Base-by-base conservation (phyloP, 768 basidiomycete genomes). In the Boletus coccyginus region DNA sequence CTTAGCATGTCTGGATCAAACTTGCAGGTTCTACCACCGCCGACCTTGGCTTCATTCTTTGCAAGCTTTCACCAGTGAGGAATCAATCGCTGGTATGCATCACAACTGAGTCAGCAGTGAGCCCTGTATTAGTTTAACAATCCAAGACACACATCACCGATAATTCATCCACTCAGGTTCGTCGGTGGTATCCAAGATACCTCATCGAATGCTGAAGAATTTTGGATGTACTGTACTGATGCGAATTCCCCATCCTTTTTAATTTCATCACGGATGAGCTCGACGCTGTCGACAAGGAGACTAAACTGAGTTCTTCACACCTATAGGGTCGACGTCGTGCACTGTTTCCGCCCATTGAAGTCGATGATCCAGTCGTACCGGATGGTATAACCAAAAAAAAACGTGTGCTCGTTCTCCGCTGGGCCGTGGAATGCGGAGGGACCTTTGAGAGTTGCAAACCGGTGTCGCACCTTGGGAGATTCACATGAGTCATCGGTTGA, bases 41-140 rank as follows among this genome's bases (percentile, higher is more conserved):
- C 90, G 1, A 86, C 85, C 63, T 78, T 90, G 0, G 75, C 82
- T 2, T 92, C 94, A 0, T 92, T 93, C 0, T 83, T 86, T 0
- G 82, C 86, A 64, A 87, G 84, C 62, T 92, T 94, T 68, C 92
- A 95, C 63, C 81, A n/a, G n/a, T 21, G 21, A 2, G 21, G 21
- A 21, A 21, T 21, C 21, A 21, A 21, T 21, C 21, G 2, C 21
- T 21, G 21, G 21, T 1, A 21, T 21, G 21, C 21, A 21, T 2
- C 21, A 21, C 21, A 21, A 21, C 21, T 21, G 21, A 2, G 21
- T 21, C 21, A 21, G 21, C 21, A 21, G 21, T 21, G 21, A 21
- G 21, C 21, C 21, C 21, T 21, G 21, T 21, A 2, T 21, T 21
- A 21, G 21, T 21, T 21, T 21, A 21, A 21, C 2, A 21, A 21